Conservation (phyloP, 495 filamentous ascomycete species). For the Massariosphaeria phaeospora region DNA sequence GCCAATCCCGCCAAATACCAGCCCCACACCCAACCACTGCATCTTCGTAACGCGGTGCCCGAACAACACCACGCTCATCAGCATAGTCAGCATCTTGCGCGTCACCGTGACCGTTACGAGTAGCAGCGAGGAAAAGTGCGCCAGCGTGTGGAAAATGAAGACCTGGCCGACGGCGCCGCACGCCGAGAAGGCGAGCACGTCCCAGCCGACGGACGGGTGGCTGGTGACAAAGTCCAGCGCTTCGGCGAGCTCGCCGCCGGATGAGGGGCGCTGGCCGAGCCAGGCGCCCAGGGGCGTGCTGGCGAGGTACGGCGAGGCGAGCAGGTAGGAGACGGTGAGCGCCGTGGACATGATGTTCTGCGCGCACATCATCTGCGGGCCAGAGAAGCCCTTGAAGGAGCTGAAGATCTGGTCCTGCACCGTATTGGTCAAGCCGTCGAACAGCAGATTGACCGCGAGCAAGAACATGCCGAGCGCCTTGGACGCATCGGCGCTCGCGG, state of each 20-base stretch:
- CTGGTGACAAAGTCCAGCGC: constrained; percentile 74
- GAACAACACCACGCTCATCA: constrained; percentile 89
- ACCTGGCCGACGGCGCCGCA: constrained; percentile 93
- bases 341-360: constrained; percentile 78
- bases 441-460: constrained; percentile 84
- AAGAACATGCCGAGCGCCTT: constrained; percentile 71
- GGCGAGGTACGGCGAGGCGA: constrained; percentile 72
- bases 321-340: constrained; percentile 68
- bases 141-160: constrained; percentile 96
- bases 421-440: constrained; percentile 92
- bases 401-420: constrained; percentile 94
- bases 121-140: constrained; percentile 82
- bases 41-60: constrained; percentile 77
- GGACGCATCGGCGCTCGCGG: constrained; percentile 45
- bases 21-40: constrained; percentile 85
- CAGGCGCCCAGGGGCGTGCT: constrained; percentile 60
- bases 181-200: constrained; percentile 85
- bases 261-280: constrained; percentile 59
- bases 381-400: constrained; percentile 69
- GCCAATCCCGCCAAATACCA: constrained; percentile 94
- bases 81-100: constrained; percentile 98
- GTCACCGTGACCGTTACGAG: constrained; percentile 97
- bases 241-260: constrained; percentile 63
- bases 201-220: constrained; percentile 72
- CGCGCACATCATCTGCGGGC: constrained; percentile 99